Evolutionary conservation across 1,284 basidiomycete genomes (phyloP).

Genomic region (Cutaneotrichosporon mucoides): DNA sequence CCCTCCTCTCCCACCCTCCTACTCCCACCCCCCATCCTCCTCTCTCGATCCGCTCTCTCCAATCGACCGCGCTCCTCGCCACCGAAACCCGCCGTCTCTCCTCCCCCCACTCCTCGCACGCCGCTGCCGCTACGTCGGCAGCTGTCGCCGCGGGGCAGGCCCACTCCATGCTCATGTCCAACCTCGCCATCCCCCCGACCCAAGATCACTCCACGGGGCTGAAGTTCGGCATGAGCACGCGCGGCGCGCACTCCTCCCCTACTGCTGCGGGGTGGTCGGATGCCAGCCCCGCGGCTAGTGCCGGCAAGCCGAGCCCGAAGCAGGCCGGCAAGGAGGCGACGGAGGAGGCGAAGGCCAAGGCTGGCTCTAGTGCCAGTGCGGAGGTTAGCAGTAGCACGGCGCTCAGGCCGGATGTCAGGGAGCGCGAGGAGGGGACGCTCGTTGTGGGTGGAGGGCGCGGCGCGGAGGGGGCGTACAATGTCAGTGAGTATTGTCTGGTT

Average conservation of each 20-base stretch:
- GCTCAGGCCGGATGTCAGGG: neutral
- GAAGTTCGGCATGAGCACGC: neutral
- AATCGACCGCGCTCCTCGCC: neutral
- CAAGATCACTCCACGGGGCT: neutral
- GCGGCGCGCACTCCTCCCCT: neutral
- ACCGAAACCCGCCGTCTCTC: neutral
- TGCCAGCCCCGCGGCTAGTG: too few species aligned
- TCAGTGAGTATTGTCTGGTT: constrained; percentile 24
- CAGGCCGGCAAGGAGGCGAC: too few species aligned
- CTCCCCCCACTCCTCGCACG: neutral
- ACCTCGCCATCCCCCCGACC: neutral
- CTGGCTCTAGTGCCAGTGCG: too few species aligned
- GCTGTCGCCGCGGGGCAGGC: neutral
- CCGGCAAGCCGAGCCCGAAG: too few species aligned
- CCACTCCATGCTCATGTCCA: neutral
- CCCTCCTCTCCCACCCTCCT: neutral
- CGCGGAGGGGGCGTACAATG: constrained; percentile 37
- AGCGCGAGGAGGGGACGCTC: neutral
- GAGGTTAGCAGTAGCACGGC: neutral
- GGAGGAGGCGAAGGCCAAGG: neutral
- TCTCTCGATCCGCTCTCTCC: neutral
- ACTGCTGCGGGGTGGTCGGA: too few species aligned
- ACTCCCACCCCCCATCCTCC: neutral
- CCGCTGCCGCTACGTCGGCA: neutral
- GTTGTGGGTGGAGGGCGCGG: neutral